Conservation (phyloP, 129 eudicot species). For the Lactuca sativa region DNA sequence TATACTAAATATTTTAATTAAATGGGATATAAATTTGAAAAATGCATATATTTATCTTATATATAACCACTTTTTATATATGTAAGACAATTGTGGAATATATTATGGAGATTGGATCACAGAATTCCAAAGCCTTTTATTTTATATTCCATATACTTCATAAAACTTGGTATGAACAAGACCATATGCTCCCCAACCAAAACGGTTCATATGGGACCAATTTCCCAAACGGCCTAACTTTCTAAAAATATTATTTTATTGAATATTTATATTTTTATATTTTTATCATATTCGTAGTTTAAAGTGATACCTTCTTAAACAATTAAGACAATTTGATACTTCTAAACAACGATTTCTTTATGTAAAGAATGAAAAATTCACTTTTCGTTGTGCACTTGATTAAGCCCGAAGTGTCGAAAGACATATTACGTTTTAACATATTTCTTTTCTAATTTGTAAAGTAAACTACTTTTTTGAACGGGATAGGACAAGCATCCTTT, state of each 20-base stretch:
- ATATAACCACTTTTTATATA: neutral
- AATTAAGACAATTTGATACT: neutral
- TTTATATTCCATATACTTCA: conserved; percentile 3
- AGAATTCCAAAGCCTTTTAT: conserved; percentile 13
- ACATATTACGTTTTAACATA: neutral
- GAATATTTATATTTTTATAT: neutral
- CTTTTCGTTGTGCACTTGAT: neutral
- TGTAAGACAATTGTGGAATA: neutral
- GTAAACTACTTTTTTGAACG: neutral
- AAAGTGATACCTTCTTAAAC: neutral
- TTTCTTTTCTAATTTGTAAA: neutral
- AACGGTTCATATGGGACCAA: conserved; percentile 46
- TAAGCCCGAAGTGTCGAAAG: neutral
- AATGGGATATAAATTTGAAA: neutral
- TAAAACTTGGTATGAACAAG: conserved; percentile 24
- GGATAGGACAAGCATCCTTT: neutral
- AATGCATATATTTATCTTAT: neutral
- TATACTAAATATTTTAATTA: neutral
- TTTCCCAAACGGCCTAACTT: conserved; percentile 30
- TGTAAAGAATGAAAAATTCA: neutral
- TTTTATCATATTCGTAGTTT: conserved; percentile 1
- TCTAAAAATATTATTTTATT: conserved; percentile 4
- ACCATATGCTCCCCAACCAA: conserved; percentile 40
- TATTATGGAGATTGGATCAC: conserved; percentile 2
- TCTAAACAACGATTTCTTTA: neutral